Percentiles rank a stretch among this genome's conserved stretches.
Conservation (phyloP, 208 protist species). For the Phytomonas sp. region DNA sequence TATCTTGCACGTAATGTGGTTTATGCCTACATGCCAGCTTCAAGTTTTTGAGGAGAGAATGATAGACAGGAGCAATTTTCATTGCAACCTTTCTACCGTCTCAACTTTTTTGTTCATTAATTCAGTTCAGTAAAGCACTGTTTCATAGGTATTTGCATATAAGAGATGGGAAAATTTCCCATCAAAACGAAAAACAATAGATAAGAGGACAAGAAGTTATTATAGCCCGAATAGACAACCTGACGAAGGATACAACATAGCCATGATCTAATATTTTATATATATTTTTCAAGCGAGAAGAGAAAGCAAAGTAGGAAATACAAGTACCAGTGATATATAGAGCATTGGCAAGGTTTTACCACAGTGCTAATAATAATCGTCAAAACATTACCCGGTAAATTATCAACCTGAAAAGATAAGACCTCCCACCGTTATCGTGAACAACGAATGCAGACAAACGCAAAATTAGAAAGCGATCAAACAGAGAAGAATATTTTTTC, state of each 20-base stretch:
- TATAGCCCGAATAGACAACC: not conserved
- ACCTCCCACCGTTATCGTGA: not conserved
- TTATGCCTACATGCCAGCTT: conserved; percentile 19
- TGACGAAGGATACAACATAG: not conserved
- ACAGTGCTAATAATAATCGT: not conserved
- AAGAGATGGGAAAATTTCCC: conserved; percentile 1
- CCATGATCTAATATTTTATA: not conserved
- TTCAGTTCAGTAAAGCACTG: not conserved
- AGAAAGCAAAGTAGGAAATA: not conserved
- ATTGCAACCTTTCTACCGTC: conserved; percentile 10
- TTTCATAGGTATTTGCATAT: not conserved
- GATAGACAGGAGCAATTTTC: conserved; percentile 49
- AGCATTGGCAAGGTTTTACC: not conserved
- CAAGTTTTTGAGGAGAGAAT: conserved; percentile 50
- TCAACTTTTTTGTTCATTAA: not conserved
- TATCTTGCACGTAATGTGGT: conserved; percentile 65
- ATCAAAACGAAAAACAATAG: not conserved
- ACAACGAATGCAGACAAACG: not conserved
- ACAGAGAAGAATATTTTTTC: not conserved
- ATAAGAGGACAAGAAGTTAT: not conserved
- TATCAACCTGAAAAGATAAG: not conserved
- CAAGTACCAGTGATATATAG: not conserved
- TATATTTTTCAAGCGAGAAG: not conserved
- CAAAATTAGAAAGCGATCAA: not conserved
- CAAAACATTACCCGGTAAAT: not conserved